Conservation (phyloP, 2,329 filamentous ascomycete genomes). For the Purpureocillium lavendulum region DNA sequence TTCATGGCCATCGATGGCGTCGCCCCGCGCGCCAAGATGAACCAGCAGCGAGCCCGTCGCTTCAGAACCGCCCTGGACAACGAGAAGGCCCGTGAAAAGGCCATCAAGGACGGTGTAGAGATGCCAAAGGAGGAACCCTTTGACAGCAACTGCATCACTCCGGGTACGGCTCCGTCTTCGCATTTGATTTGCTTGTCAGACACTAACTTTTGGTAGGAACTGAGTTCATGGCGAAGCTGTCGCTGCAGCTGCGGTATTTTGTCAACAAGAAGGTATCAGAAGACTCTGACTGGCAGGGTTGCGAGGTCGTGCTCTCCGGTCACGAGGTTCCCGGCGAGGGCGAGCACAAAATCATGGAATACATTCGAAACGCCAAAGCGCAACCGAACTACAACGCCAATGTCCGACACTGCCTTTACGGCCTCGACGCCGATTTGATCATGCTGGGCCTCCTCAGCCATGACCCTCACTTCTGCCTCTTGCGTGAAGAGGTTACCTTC, state of each 20-base stretch:
- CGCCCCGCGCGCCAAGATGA: constrained; percentile 97
- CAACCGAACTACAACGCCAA: constrained; percentile 90
- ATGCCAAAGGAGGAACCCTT: constrained; percentile 94
- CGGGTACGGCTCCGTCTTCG: constrained; percentile 40
- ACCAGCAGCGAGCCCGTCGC: constrained; percentile 90
- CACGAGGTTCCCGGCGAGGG: constrained; percentile 97
- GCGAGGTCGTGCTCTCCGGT: constrained; percentile 90
- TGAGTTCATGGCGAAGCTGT: constrained; percentile 95
- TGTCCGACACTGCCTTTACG: constrained; percentile 92
- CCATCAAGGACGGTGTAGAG: constrained; percentile 78
- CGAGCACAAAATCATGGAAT: constrained; percentile 99
- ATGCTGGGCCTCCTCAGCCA: constrained; percentile 97
- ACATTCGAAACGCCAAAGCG: constrained; percentile 94
- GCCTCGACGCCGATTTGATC: constrained; percentile 93
- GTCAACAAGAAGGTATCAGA: constrained; percentile 98
- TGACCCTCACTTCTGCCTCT: constrained; percentile 94
- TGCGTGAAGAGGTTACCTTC: constrained; percentile 97
- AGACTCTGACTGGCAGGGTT: constrained; percentile 94
- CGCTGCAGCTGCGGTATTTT: constrained; percentile 92
- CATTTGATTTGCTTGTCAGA: not conserved
- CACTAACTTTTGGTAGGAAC: constrained; percentile 42
- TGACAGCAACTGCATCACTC: constrained; percentile 98
- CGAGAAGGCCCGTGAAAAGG: constrained; percentile 86
- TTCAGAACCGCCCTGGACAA: constrained; percentile 91
- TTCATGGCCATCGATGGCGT: constrained; percentile 99